These are phyloP conservation scores for Puccinia sorghi DNA, from an alignment of 1,284 basidiomycete genomes.

Conservation along the genomic window DNA sequence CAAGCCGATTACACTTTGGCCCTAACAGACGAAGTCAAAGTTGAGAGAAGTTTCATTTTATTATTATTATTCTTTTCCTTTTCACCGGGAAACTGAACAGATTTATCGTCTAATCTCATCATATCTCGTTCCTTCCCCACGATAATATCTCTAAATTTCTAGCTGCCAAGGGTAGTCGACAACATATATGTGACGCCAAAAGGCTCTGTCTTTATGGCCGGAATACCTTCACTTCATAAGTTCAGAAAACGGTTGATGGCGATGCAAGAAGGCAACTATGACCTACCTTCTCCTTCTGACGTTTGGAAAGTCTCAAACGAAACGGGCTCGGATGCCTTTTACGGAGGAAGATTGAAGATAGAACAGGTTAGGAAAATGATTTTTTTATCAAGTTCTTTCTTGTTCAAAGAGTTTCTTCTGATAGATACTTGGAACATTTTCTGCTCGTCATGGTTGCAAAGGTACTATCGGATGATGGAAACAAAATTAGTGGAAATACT, in stretches of 20 bases:
- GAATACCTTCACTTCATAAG: slow-evolving; percentile 22
- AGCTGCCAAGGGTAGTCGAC: slow-evolving; percentile 37
- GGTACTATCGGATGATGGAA: slow-evolving; percentile 44
- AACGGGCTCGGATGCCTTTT: slow-evolving; percentile 36
- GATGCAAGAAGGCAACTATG: background rate
- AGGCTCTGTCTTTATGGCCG: slow-evolving; percentile 39
- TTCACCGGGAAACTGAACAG: background rate
- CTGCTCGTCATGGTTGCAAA: background rate
- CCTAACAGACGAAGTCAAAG: slow-evolving; percentile 44
- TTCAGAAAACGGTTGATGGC: slow-evolving; percentile 16
- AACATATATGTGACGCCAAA: slow-evolving; percentile 40
- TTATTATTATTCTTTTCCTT: background rate
- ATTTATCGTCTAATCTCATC: background rate
- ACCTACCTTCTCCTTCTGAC: slow-evolving; percentile 30
- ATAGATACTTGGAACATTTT: background rate
- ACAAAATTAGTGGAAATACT: slow-evolving; percentile 29
- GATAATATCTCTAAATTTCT: background rate
- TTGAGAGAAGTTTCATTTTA: background rate
- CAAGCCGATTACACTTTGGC: slow-evolving; percentile 45
- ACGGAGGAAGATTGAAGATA: slow-evolving; percentile 38
- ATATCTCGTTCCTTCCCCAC: background rate
- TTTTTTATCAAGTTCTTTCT: background rate
- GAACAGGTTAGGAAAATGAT: slow-evolving; percentile 25
- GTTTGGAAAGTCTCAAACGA: slow-evolving; percentile 46
- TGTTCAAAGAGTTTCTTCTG: background rate